Evolutionary conservation across 352 stramenopile genomes (phyloP).

Genomic region (Globisporangium paddicum): DNA sequence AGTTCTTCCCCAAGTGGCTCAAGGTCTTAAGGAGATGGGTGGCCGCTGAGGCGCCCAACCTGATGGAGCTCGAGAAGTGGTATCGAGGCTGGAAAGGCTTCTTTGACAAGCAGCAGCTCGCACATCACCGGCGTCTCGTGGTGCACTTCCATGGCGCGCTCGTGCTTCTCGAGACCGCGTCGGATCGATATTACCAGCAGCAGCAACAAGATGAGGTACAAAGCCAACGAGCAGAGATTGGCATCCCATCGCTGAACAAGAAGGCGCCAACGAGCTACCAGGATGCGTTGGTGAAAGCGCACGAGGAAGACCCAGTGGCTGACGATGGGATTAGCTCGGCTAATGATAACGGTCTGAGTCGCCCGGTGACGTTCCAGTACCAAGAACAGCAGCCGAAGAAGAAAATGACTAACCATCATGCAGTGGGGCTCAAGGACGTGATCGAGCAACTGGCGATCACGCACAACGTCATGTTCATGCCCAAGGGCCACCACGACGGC

Average conservation of each 20-base stretch:
- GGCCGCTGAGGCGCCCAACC: constrained; percentile 21
- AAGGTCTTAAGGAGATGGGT: constrained; percentile 82
- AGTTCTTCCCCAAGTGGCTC: constrained; percentile 92
- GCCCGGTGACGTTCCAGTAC: background rate
- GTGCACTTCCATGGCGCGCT: constrained; percentile 77
- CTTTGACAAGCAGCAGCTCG: constrained; percentile 61
- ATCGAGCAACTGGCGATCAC: constrained; percentile 77
- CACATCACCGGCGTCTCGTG: constrained; percentile 52
- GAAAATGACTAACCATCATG: constrained; percentile 23
- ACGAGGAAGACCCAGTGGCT: constrained; percentile 12
- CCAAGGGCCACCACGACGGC: constrained; percentile 68
- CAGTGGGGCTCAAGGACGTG: constrained; percentile 74
- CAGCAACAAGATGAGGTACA: background rate
- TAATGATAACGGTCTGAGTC: constrained; percentile 11
- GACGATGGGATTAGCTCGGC: constrained; percentile 16
- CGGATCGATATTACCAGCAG: constrained; percentile 11
- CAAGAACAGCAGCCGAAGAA: background rate
- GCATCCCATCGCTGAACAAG: constrained; percentile 48
- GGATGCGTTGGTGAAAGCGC: constrained; percentile 59
- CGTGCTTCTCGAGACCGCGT: constrained; percentile 56
- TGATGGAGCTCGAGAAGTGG: constrained; percentile 76
- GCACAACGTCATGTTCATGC: constrained; percentile 79
- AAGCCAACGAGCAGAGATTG: background rate
- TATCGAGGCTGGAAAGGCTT: constrained; percentile 83
- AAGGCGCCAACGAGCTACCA: constrained; percentile 61